phyloP scores from a whole-genome alignment of 148 eudicot species.

The Dysphania ambrosioides region DNA sequence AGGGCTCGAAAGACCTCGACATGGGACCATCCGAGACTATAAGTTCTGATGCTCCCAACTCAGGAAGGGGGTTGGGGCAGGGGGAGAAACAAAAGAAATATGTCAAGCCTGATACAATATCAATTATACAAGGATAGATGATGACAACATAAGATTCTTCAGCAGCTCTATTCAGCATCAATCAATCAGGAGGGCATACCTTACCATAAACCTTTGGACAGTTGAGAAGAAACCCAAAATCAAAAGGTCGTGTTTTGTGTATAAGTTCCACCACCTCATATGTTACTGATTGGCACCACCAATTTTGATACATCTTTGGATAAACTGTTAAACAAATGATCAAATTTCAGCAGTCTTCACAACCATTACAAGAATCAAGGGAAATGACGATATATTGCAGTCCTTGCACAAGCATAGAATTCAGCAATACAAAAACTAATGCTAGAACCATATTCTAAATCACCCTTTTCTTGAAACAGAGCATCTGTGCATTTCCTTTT shows the following conservation, averaged over 20 bases:
- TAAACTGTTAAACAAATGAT: neutral
- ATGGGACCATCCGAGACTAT: slow-evolving; percentile 12
- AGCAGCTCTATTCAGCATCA: slow-evolving; percentile 2
- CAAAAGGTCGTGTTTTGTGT: neutral
- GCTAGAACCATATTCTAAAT: neutral
- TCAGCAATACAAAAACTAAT: neutral
- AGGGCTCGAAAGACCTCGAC: slow-evolving; percentile 4
- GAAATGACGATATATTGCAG: no score
- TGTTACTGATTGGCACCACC: neutral
- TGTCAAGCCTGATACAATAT: slow-evolving; percentile 1
- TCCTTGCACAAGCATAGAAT: neutral
- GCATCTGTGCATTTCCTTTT: no score
- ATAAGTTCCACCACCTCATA: neutral
- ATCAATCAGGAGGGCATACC: neutral
- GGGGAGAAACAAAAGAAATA: no score
- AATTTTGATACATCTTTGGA: neutral
- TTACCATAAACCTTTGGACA: neutral
- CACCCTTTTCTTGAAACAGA: no score
- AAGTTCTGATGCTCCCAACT: slow-evolving; percentile 10
- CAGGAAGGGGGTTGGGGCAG: neutral
- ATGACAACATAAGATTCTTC: neutral
- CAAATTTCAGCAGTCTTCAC: slow-evolving; percentile 6
- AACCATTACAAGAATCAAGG: neutral
- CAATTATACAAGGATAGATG: neutral
- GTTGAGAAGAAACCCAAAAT: slow-evolving; percentile 5